Base-by-base conservation (phyloP, 345 rosid genomes). In the Rhodamnia rubescens region DNA sequence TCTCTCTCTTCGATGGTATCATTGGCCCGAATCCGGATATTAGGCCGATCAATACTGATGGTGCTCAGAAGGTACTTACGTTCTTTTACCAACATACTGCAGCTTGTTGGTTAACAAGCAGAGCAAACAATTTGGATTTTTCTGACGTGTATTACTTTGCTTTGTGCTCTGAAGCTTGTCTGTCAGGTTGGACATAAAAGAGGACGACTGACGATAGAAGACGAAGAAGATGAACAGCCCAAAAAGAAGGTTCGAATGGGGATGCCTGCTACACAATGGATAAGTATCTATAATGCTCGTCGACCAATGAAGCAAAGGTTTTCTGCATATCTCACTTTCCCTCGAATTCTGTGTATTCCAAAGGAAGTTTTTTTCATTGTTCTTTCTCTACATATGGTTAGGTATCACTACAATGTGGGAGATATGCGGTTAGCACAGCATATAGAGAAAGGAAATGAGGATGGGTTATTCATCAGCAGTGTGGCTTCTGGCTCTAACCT, bases 231-330 rank as follows among this genome's bases (percentile, higher is more conserved):
- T 87, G 98, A 96, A 86, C 99, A 95, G 84, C 94, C 98, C 82
- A 97, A 97, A 93, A 94, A 94, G 86, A 97, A 95, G 91, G 90
- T 97, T 84, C 93, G 99, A 58, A 92, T 97, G 95, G 99, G 99
- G 84, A 95, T 96, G 99, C 99, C 99, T 82, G 96, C 98, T 87
- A 94, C 95, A 50, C 99, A 97, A 87, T 97, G 99, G 99, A 97
- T 97, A 86, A 97, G 98, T 88, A 90, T 96, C 57, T 97, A 97
- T 90, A 97, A 91, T 92, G 98, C 99, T 85, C 96, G 96, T 85
- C 95, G 96, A 85, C 98, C 99, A 22, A 97, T 97, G 98, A 97
- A 94, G 89, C 98, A 97, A 90, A 92, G 98, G 99, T 95, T 86
- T n/a, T 29, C 9, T 57, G 29, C 47, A 56, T 29, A 36, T 53